Percentiles rank a stretch among this genome's conserved stretches.
phyloP scores from a whole-genome alignment of 768 basidiomycete genomes.

The Tricholoma matsutake region DNA sequence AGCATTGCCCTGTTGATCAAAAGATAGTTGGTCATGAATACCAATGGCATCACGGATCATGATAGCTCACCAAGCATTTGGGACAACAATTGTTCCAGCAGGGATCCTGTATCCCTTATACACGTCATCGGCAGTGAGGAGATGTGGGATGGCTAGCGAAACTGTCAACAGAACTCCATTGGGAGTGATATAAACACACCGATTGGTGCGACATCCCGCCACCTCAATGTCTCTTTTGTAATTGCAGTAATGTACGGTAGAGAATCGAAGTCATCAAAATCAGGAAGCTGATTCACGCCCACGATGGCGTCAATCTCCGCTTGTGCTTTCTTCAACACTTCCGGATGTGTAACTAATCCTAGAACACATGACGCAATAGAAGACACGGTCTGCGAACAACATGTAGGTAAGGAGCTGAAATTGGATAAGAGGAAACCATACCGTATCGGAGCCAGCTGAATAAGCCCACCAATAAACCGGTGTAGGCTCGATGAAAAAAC shows the following conservation, averaged over 20 bases:
- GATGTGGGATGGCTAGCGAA: no score
- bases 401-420: no score
- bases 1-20: conserved; percentile 11
- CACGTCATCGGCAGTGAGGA: conserved; percentile 22
- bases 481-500: not conserved
- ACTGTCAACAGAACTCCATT: conserved; percentile 2
- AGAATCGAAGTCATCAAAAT: no score
- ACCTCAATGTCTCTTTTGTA: conserved; percentile 30
- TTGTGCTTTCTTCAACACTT: conserved; percentile 26
- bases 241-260: conserved; percentile 4
- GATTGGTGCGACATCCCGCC: conserved; percentile 22
- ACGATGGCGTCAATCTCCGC: no score
- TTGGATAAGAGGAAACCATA: not conserved
- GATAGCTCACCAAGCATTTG: no score
- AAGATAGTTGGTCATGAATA: not conserved
- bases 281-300: no score
- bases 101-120: conserved; percentile 37
- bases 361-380: conserved; percentile 9
- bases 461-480: not conserved
- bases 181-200: conserved; percentile 22
- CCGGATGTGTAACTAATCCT: conserved; percentile 19
- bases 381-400: conserved; percentile 19
- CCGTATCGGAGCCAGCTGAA: no score
- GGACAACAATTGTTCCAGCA: conserved; percentile 22
- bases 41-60: conserved; percentile 2